Conservation (phyloP, 2,329 filamentous ascomycete species). For the Byssochlamys sp. region DNA sequence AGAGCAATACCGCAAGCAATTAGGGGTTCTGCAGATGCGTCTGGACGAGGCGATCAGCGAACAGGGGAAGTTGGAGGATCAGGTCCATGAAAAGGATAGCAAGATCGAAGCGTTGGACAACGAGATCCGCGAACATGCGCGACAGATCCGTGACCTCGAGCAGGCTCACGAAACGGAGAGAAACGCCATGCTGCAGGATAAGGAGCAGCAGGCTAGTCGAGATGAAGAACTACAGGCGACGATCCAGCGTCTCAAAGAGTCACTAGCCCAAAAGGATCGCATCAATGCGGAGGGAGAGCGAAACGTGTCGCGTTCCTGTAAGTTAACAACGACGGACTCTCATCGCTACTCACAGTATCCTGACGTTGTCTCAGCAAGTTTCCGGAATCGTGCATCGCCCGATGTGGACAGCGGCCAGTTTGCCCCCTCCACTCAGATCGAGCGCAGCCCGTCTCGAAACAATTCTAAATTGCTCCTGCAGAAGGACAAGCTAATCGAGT, state of each 20-base stretch:
- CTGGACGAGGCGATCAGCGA: constrained; percentile 77
- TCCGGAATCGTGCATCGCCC: constrained; percentile 46
- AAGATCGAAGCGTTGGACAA: constrained; percentile 70
- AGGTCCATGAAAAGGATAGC: constrained; percentile 75
- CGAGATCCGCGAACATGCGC: constrained; percentile 72
- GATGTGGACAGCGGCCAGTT: constrained; percentile 69
- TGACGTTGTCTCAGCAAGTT: constrained; percentile 25
- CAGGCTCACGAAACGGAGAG: constrained; percentile 85
- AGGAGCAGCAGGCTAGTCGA: constrained; percentile 71
- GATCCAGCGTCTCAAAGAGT: constrained; percentile 86
- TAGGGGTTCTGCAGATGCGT: constrained; percentile 71
- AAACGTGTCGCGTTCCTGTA: constrained; percentile 44
- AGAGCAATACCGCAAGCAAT: constrained; percentile 73
- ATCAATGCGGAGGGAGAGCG: constrained; percentile 43
- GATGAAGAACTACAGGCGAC: constrained; percentile 86
- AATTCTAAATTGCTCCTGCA: constrained; percentile 84
- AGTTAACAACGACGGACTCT: constrained; percentile 9
- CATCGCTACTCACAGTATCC: background rate
- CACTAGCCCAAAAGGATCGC: constrained; percentile 63
- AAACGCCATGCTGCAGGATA: constrained; percentile 77
- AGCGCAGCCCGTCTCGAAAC: constrained; percentile 79
- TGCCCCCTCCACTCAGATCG: constrained; percentile 71
- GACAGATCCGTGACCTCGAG: constrained; percentile 84
- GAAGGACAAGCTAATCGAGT: constrained; percentile 94
- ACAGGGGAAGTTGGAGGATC: constrained; percentile 78